Conservation (phyloP, 2,329 filamentous ascomycete genomes). For the Thermothelomyces thermophilus region DNA sequence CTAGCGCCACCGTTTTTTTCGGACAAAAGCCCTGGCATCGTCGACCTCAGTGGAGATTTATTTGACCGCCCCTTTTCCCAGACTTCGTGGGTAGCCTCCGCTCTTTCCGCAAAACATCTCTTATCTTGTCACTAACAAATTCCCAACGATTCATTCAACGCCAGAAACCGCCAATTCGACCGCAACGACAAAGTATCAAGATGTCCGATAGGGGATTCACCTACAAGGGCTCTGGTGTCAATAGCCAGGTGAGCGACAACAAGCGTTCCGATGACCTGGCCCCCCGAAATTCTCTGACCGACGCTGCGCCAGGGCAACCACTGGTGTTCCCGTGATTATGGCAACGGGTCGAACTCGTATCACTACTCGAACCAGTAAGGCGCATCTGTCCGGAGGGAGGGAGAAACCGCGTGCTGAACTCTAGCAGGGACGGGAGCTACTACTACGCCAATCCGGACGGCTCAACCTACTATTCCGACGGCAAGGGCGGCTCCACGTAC, state of each 20-base stretch:
- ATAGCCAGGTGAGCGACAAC: constrained; percentile 17
- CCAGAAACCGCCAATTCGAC: neutral
- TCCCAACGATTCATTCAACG: neutral
- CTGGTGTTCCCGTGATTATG: constrained; percentile 24
- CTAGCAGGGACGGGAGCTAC: constrained; percentile 55
- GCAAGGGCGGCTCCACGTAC: constrained; percentile 52
- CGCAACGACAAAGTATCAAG: constrained; percentile 1
- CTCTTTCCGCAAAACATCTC: too few species aligned
- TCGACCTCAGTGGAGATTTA: too few species aligned
- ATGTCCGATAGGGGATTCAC: constrained; percentile 23
- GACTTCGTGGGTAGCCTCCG: too few species aligned
- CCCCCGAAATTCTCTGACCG: neutral
- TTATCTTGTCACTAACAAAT: too few species aligned
- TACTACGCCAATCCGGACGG: constrained; percentile 66
- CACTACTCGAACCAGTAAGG: constrained; percentile 59
- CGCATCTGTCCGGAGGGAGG: too few species aligned
- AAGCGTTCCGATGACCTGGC: neutral
- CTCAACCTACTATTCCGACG: constrained; percentile 61
- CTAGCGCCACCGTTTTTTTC: too few species aligned
- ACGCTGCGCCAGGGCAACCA: constrained; percentile 21
- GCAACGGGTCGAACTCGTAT: constrained; percentile 45
- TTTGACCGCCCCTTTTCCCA: too few species aligned
- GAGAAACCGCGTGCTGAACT: too few species aligned
- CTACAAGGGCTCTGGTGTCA: constrained; percentile 23
- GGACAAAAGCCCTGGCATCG: too few species aligned